These are phyloP conservation scores for Ophiostoma himal-ulmi DNA, from an alignment of 2,329 filamentous ascomycete genomes.

Conservation along the genomic window DNA sequence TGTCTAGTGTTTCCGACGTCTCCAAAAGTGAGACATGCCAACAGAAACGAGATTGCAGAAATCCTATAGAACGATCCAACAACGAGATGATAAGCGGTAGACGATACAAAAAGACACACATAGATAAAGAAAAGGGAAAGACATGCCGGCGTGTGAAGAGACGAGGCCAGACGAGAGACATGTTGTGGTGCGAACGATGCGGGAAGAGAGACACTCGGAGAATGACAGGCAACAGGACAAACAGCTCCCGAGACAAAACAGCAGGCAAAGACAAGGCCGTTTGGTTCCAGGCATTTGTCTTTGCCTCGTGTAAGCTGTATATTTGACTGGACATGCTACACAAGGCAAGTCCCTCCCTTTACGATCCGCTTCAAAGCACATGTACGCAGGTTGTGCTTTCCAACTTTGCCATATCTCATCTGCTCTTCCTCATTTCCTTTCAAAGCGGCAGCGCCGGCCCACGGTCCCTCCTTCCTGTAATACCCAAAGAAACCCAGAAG, in stretches of 20 bases:
- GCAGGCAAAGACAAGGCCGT: background rate
- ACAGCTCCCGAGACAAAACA: conserved; percentile 1
- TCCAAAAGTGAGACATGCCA: conserved; percentile 7
- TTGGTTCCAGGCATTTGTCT: background rate
- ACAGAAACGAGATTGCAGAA: conserved; percentile 3
- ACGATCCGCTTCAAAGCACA: background rate
- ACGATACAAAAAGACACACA: background rate
- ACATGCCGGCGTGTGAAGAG: conserved; percentile 3
- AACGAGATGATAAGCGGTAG: background rate
- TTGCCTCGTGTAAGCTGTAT: background rate
- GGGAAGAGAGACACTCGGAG: conserved; percentile 1
- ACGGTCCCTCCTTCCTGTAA: background rate
- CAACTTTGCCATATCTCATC: background rate
- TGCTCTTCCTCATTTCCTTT: background rate
- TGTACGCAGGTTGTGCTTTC: background rate
- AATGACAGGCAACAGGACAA: conserved; percentile 1
- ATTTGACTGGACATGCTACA: background rate
- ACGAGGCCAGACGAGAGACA: background rate
- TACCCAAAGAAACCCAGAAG: background rate
- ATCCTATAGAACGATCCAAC: background rate
- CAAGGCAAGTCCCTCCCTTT: background rate
- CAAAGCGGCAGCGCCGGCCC: background rate
- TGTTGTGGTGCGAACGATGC: background rate
- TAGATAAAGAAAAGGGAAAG: background rate
- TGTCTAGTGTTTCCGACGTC: background rate